Percentiles rank a stretch among this genome's conserved stretches.
phyloP scores from a whole-genome alignment of 2,329 filamentous ascomycete genomes.

The Fusarium sp. region DNA sequence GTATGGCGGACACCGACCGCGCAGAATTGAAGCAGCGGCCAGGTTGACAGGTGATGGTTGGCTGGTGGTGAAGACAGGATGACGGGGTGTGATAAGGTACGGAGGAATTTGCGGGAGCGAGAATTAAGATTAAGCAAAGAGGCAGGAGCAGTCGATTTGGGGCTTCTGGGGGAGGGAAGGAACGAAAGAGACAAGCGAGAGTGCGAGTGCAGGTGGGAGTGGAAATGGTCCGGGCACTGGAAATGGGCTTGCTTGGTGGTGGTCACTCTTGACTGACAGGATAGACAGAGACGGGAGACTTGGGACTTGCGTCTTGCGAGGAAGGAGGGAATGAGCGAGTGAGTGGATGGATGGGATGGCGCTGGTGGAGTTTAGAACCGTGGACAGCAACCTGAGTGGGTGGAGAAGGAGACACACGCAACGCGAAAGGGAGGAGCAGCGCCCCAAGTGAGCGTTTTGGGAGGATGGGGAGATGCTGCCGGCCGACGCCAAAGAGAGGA shows the following conservation, averaged over 20 bases:
- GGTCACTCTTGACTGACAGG: conserved; percentile 5
- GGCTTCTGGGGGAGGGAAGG: conserved; percentile 29
- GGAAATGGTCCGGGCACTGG: conserved; percentile 34
- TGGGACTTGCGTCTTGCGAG: not conserved
- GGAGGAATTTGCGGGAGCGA: conserved; percentile 22
- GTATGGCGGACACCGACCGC: conserved; percentile 48
- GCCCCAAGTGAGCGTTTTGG: conserved; percentile 24
- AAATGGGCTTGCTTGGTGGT: conserved; percentile 20
- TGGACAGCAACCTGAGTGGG: conserved; percentile 9
- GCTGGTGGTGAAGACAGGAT: conserved; percentile 2
- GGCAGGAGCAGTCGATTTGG: conserved; percentile 31
- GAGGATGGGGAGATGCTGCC: conserved; percentile 5
- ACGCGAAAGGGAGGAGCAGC: conserved; percentile 30
- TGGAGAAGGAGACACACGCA: conserved; percentile 32
- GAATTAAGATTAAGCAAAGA: conserved; percentile 35
- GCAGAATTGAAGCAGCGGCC: conserved; percentile 41
- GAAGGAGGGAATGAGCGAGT: conserved; percentile 1
- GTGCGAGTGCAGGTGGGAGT: conserved; percentile 25
- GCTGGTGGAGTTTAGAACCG: conserved; percentile 13
- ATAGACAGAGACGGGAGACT: not conserved
- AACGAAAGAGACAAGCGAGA: conserved; percentile 42
- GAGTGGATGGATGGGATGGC: conserved; percentile 2
- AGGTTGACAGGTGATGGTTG: conserved; percentile 24
- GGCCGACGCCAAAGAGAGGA: conserved; percentile 2
- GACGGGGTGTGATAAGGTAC: conserved; percentile 5